Evolutionary conservation across 768 basidiomycete species (phyloP), one percentile per base, ranked within the genome.

Genomic region (Rossbeevera mucosa): DNA sequence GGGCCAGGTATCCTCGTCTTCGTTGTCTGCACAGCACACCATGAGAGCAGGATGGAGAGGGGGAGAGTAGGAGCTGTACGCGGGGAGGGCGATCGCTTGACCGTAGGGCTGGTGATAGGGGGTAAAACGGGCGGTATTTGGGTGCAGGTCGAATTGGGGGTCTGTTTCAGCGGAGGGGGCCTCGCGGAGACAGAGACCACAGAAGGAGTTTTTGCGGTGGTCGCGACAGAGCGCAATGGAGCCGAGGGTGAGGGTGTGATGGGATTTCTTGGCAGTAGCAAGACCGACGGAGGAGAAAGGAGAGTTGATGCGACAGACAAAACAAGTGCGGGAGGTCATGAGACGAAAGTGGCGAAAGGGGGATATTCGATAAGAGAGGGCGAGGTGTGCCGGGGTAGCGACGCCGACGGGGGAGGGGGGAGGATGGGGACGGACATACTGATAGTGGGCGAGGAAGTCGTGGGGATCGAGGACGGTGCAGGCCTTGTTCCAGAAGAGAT

Each of bases 401-500:
- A 62, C 64, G 33, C 65, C 55, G 6, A 50, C 65, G 47, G 68
- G 64, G 53, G 63, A 55, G 3, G 25, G 48, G 0, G 62, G 53
- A 49, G 69, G 64, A 62, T 62, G 74, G 1, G 76, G 74, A 42
- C 73, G 74, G 33, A 80, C 52, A 59, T 79, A 64, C 44, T 77
- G 72, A 58, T 79, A 74, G 20, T 78, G 75, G 4, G 72, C 74
- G 20, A 83, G 74, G 38, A 68, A 57, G 61, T 86, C 85, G 40
- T 75, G 69, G 6, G 85, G 85, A 70, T 89, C 86, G 55, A 88
- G 70, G 26, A 80, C 64, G 3, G 76, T 63, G 51, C 80, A 75
- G 1, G 83, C 85, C 53, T 85, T 81, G 54, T 75, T 74, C 86
- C 86, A 89, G 63, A 86, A 88, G 16, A 76, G 66, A 70, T 88